Percentiles rank a stretch among this genome's conserved stretches.
Evolutionary conservation across 495 filamentous ascomycete species (phyloP).

Genomic region (Cercophora newfieldiana): DNA sequence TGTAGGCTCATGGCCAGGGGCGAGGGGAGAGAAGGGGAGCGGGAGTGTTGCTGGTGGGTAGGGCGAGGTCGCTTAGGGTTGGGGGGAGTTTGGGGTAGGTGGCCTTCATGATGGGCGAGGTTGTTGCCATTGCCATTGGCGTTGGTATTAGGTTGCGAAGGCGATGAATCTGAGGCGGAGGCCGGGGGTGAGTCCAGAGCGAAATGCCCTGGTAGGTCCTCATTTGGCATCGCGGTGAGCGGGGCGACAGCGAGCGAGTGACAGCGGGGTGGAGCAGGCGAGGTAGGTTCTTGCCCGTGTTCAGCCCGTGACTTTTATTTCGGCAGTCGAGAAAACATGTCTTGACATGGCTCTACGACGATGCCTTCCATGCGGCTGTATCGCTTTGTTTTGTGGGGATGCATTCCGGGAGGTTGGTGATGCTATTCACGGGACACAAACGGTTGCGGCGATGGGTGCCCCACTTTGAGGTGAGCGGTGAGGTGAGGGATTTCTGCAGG

Average conservation of each 20-base stretch:
- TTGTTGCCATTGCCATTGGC: background rate
- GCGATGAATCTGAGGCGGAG: background rate
- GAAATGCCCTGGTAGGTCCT: background rate
- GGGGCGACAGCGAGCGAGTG: background rate
- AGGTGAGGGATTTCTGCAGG: background rate
- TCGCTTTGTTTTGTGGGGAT: background rate
- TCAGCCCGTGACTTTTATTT: background rate
- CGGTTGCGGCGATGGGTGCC: background rate
- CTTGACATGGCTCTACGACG: background rate
- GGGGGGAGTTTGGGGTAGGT: background rate
- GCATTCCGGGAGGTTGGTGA: conserved; percentile 10
- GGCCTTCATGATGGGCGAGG: background rate
- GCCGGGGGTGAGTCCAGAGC: background rate
- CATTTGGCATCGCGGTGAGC: conserved; percentile 1
- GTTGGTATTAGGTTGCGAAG: background rate
- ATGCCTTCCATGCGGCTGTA: no score
- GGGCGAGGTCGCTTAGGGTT: background rate
- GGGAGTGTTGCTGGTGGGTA: conserved; percentile 7
- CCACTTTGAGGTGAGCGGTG: background rate
- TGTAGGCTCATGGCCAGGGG: conserved; percentile 22
- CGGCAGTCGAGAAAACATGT: background rate
- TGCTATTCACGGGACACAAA: conserved; percentile 6
- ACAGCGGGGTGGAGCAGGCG: background rate
- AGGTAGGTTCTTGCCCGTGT: background rate
- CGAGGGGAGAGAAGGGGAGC: conserved; percentile 9